A percentile compares a stretch with the other conserved stretches of the same genome.
These are phyloP conservation scores for Firmiana major DNA, from an alignment of 345 rosid genomes.

Conservation along the genomic window DNA sequence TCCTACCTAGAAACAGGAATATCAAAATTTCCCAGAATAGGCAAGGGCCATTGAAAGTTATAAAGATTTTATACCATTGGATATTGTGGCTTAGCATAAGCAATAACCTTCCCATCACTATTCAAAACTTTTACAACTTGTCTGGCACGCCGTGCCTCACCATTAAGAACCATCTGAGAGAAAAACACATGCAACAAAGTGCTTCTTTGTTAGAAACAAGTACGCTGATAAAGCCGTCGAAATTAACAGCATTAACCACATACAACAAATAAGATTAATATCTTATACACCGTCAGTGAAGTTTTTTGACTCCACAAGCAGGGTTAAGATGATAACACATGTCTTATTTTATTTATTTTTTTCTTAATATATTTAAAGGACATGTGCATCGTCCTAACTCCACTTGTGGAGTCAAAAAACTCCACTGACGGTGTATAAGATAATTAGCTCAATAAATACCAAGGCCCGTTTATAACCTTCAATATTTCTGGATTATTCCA, in stretches of 20 bases:
- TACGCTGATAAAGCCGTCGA: neutral
- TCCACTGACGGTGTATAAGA: no score
- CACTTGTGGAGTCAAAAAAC: no score
- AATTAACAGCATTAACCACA: slow-evolving; percentile 9
- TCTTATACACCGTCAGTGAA: no score
- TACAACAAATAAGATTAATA: neutral
- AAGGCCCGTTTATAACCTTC: slow-evolving; percentile 46
- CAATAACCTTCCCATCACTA: slow-evolving; percentile 87
- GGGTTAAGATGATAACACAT: no score
- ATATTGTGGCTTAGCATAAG: slow-evolving; percentile 83
- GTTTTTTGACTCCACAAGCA: no score
- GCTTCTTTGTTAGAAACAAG: neutral
- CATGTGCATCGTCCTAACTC: no score
- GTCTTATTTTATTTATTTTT: no score
- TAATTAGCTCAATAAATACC: no score
- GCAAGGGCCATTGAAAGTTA: neutral
- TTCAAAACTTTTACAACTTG: slow-evolving; percentile 89
- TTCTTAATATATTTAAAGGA: no score
- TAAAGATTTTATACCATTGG: slow-evolving; percentile 58
- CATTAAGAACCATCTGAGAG: slow-evolving; percentile 78
- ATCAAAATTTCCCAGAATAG: neutral
- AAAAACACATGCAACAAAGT: slow-evolving; percentile 17
- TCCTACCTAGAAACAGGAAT: neutral
- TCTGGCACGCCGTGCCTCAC: slow-evolving; percentile 68
- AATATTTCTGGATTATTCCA: slow-evolving; percentile 87